Base-by-base conservation (phyloP, 139 green algal genomes). In the Nannochloris sp. region DNA sequence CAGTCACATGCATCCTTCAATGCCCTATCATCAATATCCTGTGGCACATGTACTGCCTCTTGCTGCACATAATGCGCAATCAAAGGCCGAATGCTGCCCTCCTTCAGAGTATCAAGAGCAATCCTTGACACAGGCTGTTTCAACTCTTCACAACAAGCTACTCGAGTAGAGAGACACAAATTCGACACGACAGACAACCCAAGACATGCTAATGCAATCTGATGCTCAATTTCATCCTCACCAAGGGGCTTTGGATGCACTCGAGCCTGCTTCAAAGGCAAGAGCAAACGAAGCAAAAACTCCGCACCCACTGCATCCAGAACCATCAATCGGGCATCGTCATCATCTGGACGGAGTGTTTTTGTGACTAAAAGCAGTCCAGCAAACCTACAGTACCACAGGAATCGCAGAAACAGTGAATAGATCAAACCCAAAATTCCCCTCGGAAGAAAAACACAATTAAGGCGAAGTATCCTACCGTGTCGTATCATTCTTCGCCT, bases 291-390 rank as follows among this genome's bases (percentile, higher is more conserved):
- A 4, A 68, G 25, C 4, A 91, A 53, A 60, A 91, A 91, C 0
- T 26, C 33, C 6, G 50, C 12, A 0, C 84, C 81, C 2, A 91
- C 70, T 2, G 85, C 79, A 5, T 80, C 67, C 8, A 85, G 29
- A 20, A 89, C 74, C 12, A 23, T 17, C 12, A 13, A 25, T 26
- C 71, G 30, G 9, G 56, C 43, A 11, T 28, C 63, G 1, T 65
- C 60, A 59, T 79, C 67, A 26, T 69, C 76, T 0, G 72, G 40
- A 37, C 25, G 20, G 45, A 89, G 70, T 20, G 87, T 61, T 53
- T 80, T 80, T 5, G 82, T 87, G 5, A 86, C 82, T 45, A 91
- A 67, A 23, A 91, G 68, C 40, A 91, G 70, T 5, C 85, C 85
- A 6, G 89, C 84, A 65, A 91, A 84, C 64, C 83, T 91, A 76